A percentile compares a stretch with the other conserved stretches of the same genome.
Evolutionary conservation across 2,329 filamentous ascomycete species (phyloP).

Genomic region (Colletotrichum tropicale): DNA sequence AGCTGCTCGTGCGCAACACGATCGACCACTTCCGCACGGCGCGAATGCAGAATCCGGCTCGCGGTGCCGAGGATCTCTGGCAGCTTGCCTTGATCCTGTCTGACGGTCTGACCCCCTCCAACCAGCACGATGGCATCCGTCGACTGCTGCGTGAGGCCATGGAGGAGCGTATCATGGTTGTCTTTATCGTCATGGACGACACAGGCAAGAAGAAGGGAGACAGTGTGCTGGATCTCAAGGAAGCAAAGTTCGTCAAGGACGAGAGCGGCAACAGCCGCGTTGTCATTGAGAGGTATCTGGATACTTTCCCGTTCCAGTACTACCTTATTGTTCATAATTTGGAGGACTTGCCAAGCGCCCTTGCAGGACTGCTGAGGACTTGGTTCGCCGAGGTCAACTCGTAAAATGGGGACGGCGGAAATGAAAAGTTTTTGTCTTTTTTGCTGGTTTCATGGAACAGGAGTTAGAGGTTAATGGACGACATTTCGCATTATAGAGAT

Average conservation of each 20-base stretch:
- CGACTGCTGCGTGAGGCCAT: slow-evolving; percentile 84
- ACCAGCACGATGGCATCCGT: slow-evolving; percentile 81
- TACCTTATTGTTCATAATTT: slow-evolving; percentile 95
- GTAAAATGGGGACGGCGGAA: slow-evolving; percentile 16
- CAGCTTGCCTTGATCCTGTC: slow-evolving; percentile 93
- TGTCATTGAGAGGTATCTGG: slow-evolving; percentile 88
- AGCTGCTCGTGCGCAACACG: slow-evolving; percentile 75
- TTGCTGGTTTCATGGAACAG: not conserved
- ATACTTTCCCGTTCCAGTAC: slow-evolving; percentile 96
- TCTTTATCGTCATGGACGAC: slow-evolving; percentile 94
- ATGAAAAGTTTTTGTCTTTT: not conserved
- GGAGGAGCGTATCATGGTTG: slow-evolving; percentile 95
- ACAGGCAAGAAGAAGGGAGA: slow-evolving; percentile 50
- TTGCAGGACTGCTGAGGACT: slow-evolving; percentile 87
- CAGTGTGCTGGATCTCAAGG: slow-evolving; percentile 86
- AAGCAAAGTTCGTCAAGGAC: slow-evolving; percentile 80
- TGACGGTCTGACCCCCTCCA: slow-evolving; percentile 86
- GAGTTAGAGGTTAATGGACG: not conserved
- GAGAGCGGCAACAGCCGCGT: slow-evolving; percentile 66
- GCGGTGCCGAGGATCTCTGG: slow-evolving; percentile 76
- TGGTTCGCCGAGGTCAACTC: slow-evolving; percentile 84
- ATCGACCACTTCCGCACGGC: slow-evolving; percentile 84
- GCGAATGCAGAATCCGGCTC: slow-evolving; percentile 61
- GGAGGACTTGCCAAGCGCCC: slow-evolving; percentile 84
- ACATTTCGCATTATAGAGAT: not conserved